Evolutionary conservation across 768 basidiomycete species (phyloP).

Genomic region (Phaeolepiota aurea): DNA sequence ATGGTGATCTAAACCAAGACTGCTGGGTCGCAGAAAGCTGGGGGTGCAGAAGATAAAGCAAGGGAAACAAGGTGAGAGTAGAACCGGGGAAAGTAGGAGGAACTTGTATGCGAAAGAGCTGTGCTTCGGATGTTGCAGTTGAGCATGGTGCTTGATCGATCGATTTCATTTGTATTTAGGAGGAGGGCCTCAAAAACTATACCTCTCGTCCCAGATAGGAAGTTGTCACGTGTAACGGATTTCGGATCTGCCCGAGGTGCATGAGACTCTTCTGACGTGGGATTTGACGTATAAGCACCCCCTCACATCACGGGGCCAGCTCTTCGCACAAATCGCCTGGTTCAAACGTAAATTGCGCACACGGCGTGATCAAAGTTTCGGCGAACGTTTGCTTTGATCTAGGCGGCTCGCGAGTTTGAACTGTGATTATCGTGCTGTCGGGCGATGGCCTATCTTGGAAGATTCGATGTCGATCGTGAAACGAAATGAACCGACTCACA

Average conservation of each 20-base stretch:
- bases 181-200: conserved; percentile 16
- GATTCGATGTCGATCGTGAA: too few species aligned
- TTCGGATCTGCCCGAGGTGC: not conserved
- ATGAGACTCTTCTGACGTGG: not conserved
- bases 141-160: conserved; percentile 24
- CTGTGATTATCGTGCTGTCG: too few species aligned
- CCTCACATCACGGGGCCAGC: too few species aligned
- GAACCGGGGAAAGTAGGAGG: conserved; percentile 3
- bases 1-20: conserved; percentile 10
- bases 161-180: conserved; percentile 19
- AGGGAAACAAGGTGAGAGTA: conserved; percentile 6
- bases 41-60: conserved; percentile 7
- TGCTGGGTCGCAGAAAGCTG: conserved; percentile 3
- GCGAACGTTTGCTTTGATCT: too few species aligned
- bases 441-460: too few species aligned
- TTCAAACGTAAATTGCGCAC: too few species aligned
- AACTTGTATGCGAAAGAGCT: conserved; percentile 2
- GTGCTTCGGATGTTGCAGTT: conserved; percentile 12
- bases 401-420: too few species aligned
- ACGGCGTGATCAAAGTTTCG: too few species aligned
- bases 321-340: too few species aligned
- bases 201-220: conserved; percentile 20
- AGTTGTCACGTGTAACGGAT: conserved; percentile 14
- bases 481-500: too few species aligned
- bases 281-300: not conserved